Base-by-base conservation (phyloP, 2,329 filamentous ascomycete genomes). In the Rhexocercosporidium sp. region DNA sequence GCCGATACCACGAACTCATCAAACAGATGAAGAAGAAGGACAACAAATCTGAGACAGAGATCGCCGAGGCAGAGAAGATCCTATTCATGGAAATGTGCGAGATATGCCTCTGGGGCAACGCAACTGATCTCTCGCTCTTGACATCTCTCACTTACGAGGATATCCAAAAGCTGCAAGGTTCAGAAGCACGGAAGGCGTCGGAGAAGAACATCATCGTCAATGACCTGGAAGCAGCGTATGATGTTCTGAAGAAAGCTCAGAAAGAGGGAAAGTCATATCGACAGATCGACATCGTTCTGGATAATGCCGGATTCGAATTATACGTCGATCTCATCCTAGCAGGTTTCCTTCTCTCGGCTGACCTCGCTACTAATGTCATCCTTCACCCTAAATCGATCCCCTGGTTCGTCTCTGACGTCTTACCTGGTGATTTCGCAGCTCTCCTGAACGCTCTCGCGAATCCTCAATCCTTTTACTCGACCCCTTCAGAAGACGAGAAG, bases 391-490 rank as follows among this genome's bases (percentile, higher is more conserved):
- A 99, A 82, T 90, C 89, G 25, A 94, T 99, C 66, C 96, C 96
- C 0, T 99, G 96, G 96, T 99, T 98, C 77, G 96, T 99, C 57
- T 97, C 94, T 0, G 96, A 99, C 75, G 96, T 98, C 3, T 81
- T 97, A 12, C 94, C 95, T 0, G 85, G 83, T 47, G 96, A 99
- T 80, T 97, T 98, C 74, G 85, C 84, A 1, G 89, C 90, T n/a
- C 86, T 98, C 2, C 87, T 99, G 61, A 89, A 87, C 70, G 92
- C 91, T 4, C 85, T 99, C n/a, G 87, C 90, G 7, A 86, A 89
- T 72, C 92, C 96, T 0, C 88, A 90, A 73, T 75, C 80, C 12
- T 97, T 98, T 79, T 98, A 96, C 81, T 88, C 90, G 75, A 87
- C 87, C 0, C 88, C 88, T 0, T 89, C 90, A 0, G 88, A 94